Percentiles rank a stretch among this genome's conserved stretches.
These are phyloP conservation scores for Pleurotus giganteus DNA, from an alignment of 768 basidiomycete genomes.

Conservation along the genomic window DNA sequence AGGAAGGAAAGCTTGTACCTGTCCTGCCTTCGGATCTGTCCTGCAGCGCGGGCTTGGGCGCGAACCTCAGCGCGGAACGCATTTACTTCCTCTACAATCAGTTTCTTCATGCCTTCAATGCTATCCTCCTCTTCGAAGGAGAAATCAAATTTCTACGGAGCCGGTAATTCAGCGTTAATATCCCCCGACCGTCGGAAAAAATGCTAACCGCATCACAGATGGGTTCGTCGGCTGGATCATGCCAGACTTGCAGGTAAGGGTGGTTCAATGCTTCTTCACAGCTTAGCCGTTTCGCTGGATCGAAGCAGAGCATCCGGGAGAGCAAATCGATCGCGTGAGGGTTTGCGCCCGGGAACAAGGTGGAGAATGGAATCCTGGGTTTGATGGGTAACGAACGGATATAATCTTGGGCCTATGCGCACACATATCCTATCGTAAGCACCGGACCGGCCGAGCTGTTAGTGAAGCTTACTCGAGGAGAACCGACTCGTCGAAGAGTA, in stretches of 20 bases:
- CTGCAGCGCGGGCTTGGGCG: slow-evolving; percentile 69
- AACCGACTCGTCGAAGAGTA: slow-evolving; percentile 93
- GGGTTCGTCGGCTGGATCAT: slow-evolving; percentile 95
- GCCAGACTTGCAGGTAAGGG: slow-evolving; percentile 96
- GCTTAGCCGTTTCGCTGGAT: slow-evolving; percentile 93
- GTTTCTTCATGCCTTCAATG: slow-evolving; percentile 94
- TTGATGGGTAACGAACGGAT: slow-evolving; percentile 98
- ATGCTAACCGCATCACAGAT: slow-evolving; percentile 64
- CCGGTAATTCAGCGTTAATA: neutral
- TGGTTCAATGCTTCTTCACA: slow-evolving; percentile 95
- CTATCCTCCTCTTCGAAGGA: slow-evolving; percentile 95
- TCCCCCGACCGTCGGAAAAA: neutral
- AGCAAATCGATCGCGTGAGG: slow-evolving; percentile 93
- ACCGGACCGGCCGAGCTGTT: neutral
- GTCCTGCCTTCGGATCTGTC: slow-evolving; percentile 75
- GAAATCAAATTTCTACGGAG: slow-evolving; percentile 84
- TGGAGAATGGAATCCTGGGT: slow-evolving; percentile 88
- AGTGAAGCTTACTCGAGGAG: slow-evolving; percentile 68
- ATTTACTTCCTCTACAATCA: slow-evolving; percentile 93
- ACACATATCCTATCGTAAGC: slow-evolving; percentile 1
- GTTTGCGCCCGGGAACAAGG: slow-evolving; percentile 92
- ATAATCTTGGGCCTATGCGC: slow-evolving; percentile 86
- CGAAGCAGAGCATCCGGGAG: slow-evolving; percentile 89
- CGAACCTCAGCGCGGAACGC: slow-evolving; percentile 89
- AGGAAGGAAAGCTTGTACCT: slow-evolving; percentile 42